These are phyloP conservation scores for Canna indica DNA, from an alignment of 176 grass and related monocot genomes.

Conservation along the genomic window DNA sequence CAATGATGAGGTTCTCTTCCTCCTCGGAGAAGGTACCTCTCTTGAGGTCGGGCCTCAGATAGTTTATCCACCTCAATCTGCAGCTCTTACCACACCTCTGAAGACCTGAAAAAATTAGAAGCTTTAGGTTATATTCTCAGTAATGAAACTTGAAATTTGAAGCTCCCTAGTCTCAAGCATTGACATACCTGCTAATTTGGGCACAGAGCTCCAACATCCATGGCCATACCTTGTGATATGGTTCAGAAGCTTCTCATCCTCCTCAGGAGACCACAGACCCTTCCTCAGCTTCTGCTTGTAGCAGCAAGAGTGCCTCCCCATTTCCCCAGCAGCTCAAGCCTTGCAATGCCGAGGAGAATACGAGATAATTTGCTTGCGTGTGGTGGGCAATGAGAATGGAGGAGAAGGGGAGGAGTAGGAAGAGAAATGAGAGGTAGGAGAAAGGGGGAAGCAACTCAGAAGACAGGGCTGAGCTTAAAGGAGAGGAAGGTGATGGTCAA, in stretches of 20 bases:
- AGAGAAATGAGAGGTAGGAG: not conserved
- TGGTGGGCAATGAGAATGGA: no score
- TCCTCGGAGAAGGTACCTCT: slow-evolving; percentile 63
- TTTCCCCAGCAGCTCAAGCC: not conserved
- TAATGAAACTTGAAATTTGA: not conserved
- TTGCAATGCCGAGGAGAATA: no score
- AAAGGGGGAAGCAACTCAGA: not conserved
- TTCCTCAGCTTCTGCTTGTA: slow-evolving; percentile 19
- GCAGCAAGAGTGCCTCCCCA: slow-evolving; percentile 18
- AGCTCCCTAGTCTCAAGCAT: not conserved
- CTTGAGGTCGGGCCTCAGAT: slow-evolving; percentile 74
- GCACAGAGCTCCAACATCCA: slow-evolving; percentile 13
- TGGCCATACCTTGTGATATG: slow-evolving; percentile 14
- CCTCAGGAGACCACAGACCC: slow-evolving; percentile 14
- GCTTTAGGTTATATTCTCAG: not conserved
- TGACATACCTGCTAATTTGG: slow-evolving; percentile 1
- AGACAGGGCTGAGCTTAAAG: no score
- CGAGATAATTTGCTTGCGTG: no score
- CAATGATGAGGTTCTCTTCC: slow-evolving; percentile 56
- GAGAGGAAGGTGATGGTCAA: no score
- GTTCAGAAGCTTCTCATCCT: slow-evolving; percentile 8
- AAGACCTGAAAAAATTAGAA: slow-evolving; percentile 30
- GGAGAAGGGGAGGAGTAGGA: not conserved
- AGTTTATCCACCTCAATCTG: slow-evolving; percentile 89
- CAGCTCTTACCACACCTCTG: slow-evolving; percentile 87